Base-by-base conservation (phyloP, 805 yeast genomes). In the Isabelozyma heimii region DNA sequence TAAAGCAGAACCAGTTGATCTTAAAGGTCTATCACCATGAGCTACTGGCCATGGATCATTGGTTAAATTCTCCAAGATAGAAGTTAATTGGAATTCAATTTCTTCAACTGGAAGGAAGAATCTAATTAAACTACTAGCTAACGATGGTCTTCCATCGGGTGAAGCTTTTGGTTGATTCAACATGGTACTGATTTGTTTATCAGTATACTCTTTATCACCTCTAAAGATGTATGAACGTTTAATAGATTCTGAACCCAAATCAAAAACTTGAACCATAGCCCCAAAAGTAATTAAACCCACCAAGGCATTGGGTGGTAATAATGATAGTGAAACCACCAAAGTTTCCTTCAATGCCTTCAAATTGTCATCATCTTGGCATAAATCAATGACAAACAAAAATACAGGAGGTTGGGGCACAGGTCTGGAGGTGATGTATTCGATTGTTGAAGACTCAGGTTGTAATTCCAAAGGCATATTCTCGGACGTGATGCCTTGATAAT, bases 1-100 rank as follows among this genome's bases (percentile, higher is more conserved):
- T 58, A 91, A 69, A 5, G 99, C 98, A 27, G 95, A 84, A 51
- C 99, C 99, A 3, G 97, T 89, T 51, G 92, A 87, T 73, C 99
- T 82, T 47, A 89, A 72, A 8, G 98, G 88, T 66, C 99, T 83
- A 62, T 84, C 84, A 46, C 88, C 89, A 44, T 87, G 81, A 43
- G 87, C 86, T 37, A 88, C 87, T 33, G 92, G 82, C 99, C 99
- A 94, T 50, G 91, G 88, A 62, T 89, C 96, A 27, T 77, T 79
- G 51, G 83, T 75, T 63, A 94, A 77, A 52, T 83, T 82, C 70
- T 91, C 97, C 58, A 94, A 77, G 47, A 89, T 79, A 53, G 81
- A 83, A 27, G 89, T 87, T 59, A 92, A 77, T 69, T 86, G 91
- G 67, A 85, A 86, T 73, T 92, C 97, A 47, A 92, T 87, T 46